Evolutionary conservation across 2,329 filamentous ascomycete species (phyloP).

Genomic region (Clarireedia sp.): DNA sequence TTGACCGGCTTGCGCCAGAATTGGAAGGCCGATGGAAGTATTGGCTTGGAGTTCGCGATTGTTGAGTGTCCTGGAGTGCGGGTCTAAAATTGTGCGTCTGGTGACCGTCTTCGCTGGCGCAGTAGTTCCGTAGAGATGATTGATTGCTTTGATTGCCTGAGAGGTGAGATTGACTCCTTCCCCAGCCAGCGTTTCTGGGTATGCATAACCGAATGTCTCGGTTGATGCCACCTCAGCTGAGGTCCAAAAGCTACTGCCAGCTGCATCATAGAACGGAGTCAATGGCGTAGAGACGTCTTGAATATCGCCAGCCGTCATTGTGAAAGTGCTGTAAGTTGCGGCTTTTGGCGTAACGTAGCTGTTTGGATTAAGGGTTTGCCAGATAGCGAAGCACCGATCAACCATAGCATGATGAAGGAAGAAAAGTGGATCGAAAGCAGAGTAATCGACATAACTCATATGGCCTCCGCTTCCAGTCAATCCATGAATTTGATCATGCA

Average conservation of each 20-base stretch:
- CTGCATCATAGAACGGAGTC: conserved; percentile 29
- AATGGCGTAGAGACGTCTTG: conserved; percentile 31
- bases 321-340: conserved; percentile 30
- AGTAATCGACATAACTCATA: conserved; percentile 36
- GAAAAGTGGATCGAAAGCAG: conserved; percentile 41
- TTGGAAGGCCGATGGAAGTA: neutral
- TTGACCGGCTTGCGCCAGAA: conserved; percentile 12
- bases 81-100: neutral
- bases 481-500: conserved; percentile 58
- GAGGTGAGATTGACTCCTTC: conserved; percentile 48
- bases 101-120: neutral
- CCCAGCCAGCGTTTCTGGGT: conserved; percentile 36
- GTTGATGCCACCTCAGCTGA: conserved; percentile 17
- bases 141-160: conserved; percentile 54
- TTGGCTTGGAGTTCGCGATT: neutral
- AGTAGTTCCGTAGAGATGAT: conserved; percentile 38
- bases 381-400: conserved; percentile 50
- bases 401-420: conserved; percentile 49
- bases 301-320: conserved; percentile 13
- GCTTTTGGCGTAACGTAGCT: conserved; percentile 29
- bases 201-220: conserved; percentile 21
- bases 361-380: conserved; percentile 37
- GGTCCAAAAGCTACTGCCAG: conserved; percentile 38
- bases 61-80: neutral
- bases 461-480: conserved; percentile 46